phyloP scores from a whole-genome alignment of 179 eudicot genomes.

The Nepenthes alata region DNA sequence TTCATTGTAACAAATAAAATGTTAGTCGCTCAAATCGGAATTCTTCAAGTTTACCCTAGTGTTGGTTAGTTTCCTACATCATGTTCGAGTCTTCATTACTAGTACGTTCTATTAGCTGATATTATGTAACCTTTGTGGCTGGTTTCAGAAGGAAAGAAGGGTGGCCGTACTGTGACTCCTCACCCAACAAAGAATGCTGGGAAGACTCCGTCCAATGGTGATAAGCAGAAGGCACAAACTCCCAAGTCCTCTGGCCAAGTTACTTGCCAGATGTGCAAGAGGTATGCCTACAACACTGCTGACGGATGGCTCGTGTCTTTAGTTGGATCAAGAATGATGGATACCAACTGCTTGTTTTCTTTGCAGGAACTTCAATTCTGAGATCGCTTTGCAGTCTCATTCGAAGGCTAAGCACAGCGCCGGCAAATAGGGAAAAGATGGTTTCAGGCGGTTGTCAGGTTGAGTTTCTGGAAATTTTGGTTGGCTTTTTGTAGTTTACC shows the following conservation, averaged over 20 bases:
- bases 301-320: no score
- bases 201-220: constrained; percentile 17
- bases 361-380: constrained; percentile 17
- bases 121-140: background rate
- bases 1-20: no score
- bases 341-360: no score
- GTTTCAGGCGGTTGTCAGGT: background rate
- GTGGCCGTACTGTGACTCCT: constrained; percentile 29
- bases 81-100: no score
- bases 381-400: constrained; percentile 13
- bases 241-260: constrained; percentile 20
- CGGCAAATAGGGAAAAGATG: constrained; percentile 16
- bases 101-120: no score
- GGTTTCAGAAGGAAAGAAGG: constrained; percentile 33
- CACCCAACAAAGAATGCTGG: constrained; percentile 32
- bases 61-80: no score
- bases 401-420: constrained; percentile 24
- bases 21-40: no score
- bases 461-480: background rate
- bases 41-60: no score
- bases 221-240: constrained; percentile 12
- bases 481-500: background rate
- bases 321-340: no score
- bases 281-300: constrained; percentile 6
- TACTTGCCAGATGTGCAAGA: constrained; percentile 18